phyloP scores from a whole-genome alignment of 2,329 filamentous ascomycete genomes.

The Fusarium xyrophilum region DNA sequence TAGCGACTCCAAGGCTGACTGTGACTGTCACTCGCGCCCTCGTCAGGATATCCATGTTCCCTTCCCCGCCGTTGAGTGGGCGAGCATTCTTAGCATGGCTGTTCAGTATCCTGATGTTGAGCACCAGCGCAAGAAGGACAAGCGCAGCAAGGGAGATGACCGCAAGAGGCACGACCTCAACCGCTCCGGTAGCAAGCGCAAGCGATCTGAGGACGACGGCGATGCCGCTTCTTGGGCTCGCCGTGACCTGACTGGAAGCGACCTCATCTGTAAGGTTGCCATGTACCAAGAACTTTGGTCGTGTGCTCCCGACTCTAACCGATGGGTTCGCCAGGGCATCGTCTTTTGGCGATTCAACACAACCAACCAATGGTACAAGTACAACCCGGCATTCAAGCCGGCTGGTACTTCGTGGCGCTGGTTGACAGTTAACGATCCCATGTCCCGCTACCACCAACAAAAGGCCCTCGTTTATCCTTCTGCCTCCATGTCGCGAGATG shows the following conservation, averaged over 20 bases:
- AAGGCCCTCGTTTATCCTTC: conserved; percentile 51
- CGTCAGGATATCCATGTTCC: conserved; percentile 62
- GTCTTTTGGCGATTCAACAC: conserved; percentile 69
- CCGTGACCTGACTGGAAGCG: conserved; percentile 56
- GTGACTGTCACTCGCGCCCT: conserved; percentile 58
- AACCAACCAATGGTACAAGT: conserved; percentile 60
- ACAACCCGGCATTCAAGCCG: conserved; percentile 56
- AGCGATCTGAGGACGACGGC: conserved; percentile 51
- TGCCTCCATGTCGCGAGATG: conserved; percentile 48
- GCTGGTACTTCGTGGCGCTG: conserved; percentile 67
- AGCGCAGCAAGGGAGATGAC: conserved; percentile 47
- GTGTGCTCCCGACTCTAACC: conserved; percentile 52
- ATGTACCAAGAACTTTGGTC: conserved; percentile 74
- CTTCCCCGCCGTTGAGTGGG: conserved; percentile 65
- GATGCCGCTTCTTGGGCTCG: conserved; percentile 51
- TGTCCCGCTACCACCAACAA: conserved; percentile 65
- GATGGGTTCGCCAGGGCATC: conserved; percentile 65
- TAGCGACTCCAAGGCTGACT: conserved; percentile 54
- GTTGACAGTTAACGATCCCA: conserved; percentile 66
- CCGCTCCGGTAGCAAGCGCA: conserved; percentile 49
- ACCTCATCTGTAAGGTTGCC: conserved; percentile 66
- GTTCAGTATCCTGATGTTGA: conserved; percentile 59
- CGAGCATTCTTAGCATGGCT: conserved; percentile 63
- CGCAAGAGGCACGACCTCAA: conserved; percentile 47
- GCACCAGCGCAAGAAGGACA: conserved; percentile 49